phyloP scores from a whole-genome alignment of 2,329 filamentous ascomycete species.

The Neonectria coccinea region DNA sequence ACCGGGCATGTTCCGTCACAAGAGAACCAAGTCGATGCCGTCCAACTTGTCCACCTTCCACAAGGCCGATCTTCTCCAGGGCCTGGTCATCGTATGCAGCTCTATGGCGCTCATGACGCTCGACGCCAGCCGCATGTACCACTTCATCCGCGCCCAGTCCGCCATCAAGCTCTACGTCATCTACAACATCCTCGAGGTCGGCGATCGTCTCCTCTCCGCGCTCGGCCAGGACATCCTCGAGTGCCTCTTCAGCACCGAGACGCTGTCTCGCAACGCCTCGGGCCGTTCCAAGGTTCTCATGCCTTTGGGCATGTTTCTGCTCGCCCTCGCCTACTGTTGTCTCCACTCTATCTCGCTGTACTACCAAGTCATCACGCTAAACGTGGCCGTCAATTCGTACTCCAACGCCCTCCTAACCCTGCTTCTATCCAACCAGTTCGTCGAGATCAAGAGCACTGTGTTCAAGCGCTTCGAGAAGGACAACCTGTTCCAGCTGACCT shows the following conservation, averaged over 20 bases:
- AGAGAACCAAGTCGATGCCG: conserved; percentile 83
- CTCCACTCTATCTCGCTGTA: conserved; percentile 89
- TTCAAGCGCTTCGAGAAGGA: conserved; percentile 99
- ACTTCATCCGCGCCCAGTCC: conserved; percentile 94
- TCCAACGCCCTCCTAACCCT: conserved; percentile 94
- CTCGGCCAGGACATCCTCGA: conserved; percentile 96
- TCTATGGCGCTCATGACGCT: conserved; percentile 88
- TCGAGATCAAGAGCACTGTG: conserved; percentile 97
- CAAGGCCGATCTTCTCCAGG: conserved; percentile 95
- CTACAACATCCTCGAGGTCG: conserved; percentile 95
- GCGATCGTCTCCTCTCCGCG: conserved; percentile 88
- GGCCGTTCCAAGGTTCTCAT: conserved; percentile 91
- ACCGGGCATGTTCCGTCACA: conserved; percentile 66
- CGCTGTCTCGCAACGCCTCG: conserved; percentile 85
- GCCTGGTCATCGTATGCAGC: conserved; percentile 86
- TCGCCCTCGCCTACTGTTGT: conserved; percentile 89
- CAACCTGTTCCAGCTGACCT: conserved; percentile 95
- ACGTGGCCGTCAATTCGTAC: conserved; percentile 98
- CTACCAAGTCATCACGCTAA: conserved; percentile 97
- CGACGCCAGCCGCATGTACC: conserved; percentile 97
- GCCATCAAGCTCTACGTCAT: conserved; percentile 99
- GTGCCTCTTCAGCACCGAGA: conserved; percentile 93
- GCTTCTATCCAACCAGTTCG: conserved; percentile 96
- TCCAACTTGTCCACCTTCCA: conserved; percentile 88
- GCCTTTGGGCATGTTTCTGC: conserved; percentile 89